Evolutionary conservation across 2,329 filamentous ascomycete species (phyloP).

Genomic region (Paramyrothecium roridum): DNA sequence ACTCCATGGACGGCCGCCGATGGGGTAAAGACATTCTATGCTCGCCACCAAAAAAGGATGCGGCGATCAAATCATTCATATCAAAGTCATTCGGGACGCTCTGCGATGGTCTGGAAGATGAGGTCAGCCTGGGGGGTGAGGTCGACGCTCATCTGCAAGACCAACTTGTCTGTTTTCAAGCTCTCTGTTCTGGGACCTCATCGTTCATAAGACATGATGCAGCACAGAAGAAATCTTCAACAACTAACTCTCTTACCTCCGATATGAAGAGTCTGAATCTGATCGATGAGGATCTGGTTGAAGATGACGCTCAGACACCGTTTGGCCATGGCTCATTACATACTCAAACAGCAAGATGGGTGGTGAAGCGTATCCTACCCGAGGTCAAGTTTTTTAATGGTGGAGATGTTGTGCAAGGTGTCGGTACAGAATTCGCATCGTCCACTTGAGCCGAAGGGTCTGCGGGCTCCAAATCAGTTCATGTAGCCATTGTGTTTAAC

Average conservation of each 20-base stretch:
- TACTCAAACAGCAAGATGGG: constrained; percentile 59
- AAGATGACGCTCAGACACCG: constrained; percentile 43
- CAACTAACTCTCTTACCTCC: constrained; percentile 17
- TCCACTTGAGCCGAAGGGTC: too few relatives aligned
- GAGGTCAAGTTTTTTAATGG: constrained; percentile 46
- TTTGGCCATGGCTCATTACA: constrained; percentile 57
- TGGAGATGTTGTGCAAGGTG: constrained; percentile 47
- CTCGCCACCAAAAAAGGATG: constrained; percentile 37
- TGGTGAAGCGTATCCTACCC: constrained; percentile 49
- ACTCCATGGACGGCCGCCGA: constrained; percentile 38
- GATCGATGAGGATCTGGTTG: constrained; percentile 24
- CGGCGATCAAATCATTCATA: constrained; percentile 23
- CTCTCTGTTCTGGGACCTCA: constrained; percentile 50
- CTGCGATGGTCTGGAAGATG: constrained; percentile 39
- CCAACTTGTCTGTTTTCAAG: constrained; percentile 59
- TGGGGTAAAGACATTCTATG: constrained; percentile 47
- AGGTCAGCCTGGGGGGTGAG: constrained; percentile 40
- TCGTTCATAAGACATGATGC: constrained; percentile 34
- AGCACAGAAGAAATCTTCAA: constrained; percentile 7
- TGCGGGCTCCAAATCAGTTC: too few relatives aligned
- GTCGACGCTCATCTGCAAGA: constrained; percentile 60
- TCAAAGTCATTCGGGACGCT: constrained; percentile 42
- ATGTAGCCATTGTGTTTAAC: too few relatives aligned
- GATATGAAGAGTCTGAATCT: constrained; percentile 24
- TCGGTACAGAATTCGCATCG: constrained; percentile 20